Evolutionary conservation across 208 protist genomes (phyloP), one percentile per base, ranked within the genome.

Genomic region (Borovskyia barvae): DNA sequence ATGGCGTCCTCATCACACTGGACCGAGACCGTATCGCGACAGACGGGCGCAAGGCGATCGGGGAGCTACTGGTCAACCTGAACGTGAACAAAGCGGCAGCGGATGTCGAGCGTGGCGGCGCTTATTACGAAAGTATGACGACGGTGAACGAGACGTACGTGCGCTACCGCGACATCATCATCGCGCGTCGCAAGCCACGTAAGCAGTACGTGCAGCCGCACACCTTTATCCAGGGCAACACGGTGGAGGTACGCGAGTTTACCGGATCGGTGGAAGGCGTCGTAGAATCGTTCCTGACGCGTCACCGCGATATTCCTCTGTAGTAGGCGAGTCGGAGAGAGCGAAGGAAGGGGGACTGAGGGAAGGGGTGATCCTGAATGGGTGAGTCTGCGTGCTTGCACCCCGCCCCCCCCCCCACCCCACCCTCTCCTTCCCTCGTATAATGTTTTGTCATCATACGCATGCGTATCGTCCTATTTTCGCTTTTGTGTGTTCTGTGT

Each of bases 141-240:
- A 17, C 45, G 0, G 85, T 95, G 12, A 50, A 61, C 61, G 85
- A 71, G 14, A 49, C 75, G 8, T 94, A 85, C 35, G 32, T 93
- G 11, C 14, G 58, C 30, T 77, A 92, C 40, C 87, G 92, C 52
- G 69, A 93, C 15, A 79, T 85, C 26, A 70, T 97, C 4, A 57
- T 97, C 20, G 40, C 47, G 25, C 61, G 81, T 36, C 78, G 90
- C 61, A 87, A 96, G 71, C 92, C 92, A n/a, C 87, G 92, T 42
- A 84, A 73, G 61, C 78, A 93, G 51, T 96, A 93, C 58, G 84
- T 94, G 37, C 92, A 96, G 77, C 54, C 82, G 17, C 77, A 89
- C 71, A 90, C 85, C 25, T 28, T 17, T 25, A 55, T 87, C 26
- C 43, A 61, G 29, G 82, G 71, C n/a, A 70, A 68, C 37, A 69